phyloP scores from a whole-genome alignment of 139 green algal species.

The Protoeuglena noctilucae region DNA sequence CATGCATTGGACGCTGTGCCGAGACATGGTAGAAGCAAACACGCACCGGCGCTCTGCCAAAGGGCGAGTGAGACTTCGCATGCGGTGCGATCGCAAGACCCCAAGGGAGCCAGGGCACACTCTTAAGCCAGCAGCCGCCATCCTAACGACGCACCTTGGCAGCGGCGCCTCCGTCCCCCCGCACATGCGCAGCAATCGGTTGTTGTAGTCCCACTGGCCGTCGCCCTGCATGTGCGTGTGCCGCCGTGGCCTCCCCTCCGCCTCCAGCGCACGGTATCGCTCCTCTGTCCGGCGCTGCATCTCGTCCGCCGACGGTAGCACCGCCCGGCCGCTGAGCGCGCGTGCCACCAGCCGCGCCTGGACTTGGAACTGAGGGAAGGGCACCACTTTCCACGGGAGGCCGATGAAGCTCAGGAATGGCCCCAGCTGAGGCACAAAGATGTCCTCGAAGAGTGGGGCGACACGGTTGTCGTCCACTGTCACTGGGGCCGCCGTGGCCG shows the following conservation, averaged over 20 bases:
- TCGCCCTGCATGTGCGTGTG: constrained; percentile 23
- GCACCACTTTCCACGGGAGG: constrained; percentile 50
- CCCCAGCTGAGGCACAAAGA: constrained; percentile 31
- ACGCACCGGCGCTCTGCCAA: too few species aligned
- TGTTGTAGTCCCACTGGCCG: constrained; percentile 32
- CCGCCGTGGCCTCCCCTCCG: constrained; percentile 4
- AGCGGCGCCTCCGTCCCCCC: not conserved
- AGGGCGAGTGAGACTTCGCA: too few species aligned
- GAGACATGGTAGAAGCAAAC: too few species aligned
- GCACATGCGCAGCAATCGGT: not conserved
- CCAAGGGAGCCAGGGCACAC: too few species aligned
- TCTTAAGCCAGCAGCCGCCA: too few species aligned
- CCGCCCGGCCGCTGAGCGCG: constrained; percentile 21
- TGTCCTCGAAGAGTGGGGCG: constrained; percentile 42
- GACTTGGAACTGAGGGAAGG: constrained; percentile 43
- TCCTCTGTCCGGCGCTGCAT: constrained; percentile 16
- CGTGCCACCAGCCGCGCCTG: constrained; percentile 33
- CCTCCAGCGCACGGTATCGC: constrained; percentile 9
- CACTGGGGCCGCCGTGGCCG: constrained; percentile 9
- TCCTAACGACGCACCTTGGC: too few species aligned
- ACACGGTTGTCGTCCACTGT: constrained; percentile 29
- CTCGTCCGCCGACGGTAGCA: constrained; percentile 9
- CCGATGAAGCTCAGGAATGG: constrained; percentile 52
- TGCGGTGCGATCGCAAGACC: too few species aligned
- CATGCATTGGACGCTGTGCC: too few species aligned